Percentiles rank a stretch among this genome's conserved stretches.
These are phyloP conservation scores for Odontarrhena argentea DNA, from an alignment of 345 rosid genomes.

Conservation along the genomic window DNA sequence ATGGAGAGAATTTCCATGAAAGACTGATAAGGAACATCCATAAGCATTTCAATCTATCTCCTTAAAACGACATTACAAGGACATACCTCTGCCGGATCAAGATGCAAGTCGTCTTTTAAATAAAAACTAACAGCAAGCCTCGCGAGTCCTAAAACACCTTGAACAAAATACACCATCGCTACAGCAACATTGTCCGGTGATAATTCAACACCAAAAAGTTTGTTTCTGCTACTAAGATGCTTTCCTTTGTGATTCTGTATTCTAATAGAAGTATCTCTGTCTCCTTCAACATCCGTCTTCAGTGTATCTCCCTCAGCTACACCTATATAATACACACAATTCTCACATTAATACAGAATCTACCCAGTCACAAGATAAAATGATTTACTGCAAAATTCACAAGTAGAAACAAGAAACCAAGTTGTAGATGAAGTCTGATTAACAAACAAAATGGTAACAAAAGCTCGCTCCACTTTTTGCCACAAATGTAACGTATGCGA, in stretches of 20 bases:
- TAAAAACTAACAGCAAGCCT: constrained; percentile 95
- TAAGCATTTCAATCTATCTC: constrained; percentile 19
- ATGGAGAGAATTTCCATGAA: constrained; percentile 26
- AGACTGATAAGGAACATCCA: background rate
- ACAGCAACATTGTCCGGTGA: constrained; percentile 93
- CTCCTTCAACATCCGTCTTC: constrained; percentile 48
- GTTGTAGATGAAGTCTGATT: background rate
- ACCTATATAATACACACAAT: constrained; percentile 36
- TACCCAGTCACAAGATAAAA: background rate
- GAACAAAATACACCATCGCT: constrained; percentile 97
- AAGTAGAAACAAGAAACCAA: background rate
- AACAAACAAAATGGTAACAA: constrained; percentile 9
- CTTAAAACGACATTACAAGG: constrained; percentile 19
- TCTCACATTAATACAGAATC: background rate
- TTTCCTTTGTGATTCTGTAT: constrained; percentile 47
- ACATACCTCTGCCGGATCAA: constrained; percentile 97
- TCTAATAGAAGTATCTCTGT: constrained; percentile 45
- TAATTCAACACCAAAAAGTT: constrained; percentile 70
- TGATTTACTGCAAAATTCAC: background rate
- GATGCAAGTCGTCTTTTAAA: constrained; percentile 90
- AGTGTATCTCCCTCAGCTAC: constrained; percentile 58
- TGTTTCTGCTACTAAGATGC: constrained; percentile 40
- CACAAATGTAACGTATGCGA: background rate
- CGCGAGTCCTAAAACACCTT: constrained; percentile 94
- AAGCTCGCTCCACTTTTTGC: background rate